These are phyloP conservation scores for Evansstolkia leycettana DNA, from an alignment of 495 filamentous ascomycete genomes.

Conservation along the genomic window DNA sequence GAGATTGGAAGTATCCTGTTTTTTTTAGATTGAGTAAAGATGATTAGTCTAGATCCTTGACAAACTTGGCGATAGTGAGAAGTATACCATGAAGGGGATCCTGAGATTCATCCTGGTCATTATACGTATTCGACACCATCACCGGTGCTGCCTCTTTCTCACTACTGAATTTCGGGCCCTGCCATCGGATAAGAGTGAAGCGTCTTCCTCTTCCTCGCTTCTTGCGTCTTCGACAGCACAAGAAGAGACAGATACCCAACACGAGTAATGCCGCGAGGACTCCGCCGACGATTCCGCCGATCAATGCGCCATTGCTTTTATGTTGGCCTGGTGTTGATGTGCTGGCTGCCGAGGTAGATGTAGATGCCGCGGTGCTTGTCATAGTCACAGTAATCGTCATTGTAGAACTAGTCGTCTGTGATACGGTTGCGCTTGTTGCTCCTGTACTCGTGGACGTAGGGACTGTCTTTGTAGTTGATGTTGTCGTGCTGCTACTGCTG, in stretches of 20 bases:
- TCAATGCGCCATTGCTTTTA: constrained; percentile 7
- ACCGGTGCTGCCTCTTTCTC: too few relatives aligned
- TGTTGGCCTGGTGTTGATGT: background rate
- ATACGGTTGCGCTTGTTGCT: background rate
- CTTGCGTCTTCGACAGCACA: constrained; percentile 13
- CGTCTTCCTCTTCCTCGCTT: constrained; percentile 5
- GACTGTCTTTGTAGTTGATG: background rate
- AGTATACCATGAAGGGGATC: too few relatives aligned
- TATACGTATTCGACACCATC: too few relatives aligned
- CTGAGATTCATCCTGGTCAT: too few relatives aligned
- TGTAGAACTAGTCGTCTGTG: background rate
- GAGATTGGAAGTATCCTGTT: too few relatives aligned
- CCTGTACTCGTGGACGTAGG: background rate
- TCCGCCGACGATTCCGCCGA: constrained; percentile 20
- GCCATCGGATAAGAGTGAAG: constrained; percentile 5
- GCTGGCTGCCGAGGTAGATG: constrained; percentile 1
- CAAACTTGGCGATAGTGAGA: too few relatives aligned
- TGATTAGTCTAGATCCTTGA: too few relatives aligned
- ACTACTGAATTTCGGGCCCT: too few relatives aligned
- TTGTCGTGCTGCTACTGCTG: constrained; percentile 1
- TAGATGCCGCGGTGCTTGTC: background rate
- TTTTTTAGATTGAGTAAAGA: too few relatives aligned
- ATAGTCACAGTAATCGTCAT: background rate
- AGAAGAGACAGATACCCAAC: constrained; percentile 7
- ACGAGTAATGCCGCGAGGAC: constrained; percentile 11